These are phyloP conservation scores for Scheffersomyces titani DNA, from an alignment of 1,139 yeast species.

Conservation along the genomic window DNA sequence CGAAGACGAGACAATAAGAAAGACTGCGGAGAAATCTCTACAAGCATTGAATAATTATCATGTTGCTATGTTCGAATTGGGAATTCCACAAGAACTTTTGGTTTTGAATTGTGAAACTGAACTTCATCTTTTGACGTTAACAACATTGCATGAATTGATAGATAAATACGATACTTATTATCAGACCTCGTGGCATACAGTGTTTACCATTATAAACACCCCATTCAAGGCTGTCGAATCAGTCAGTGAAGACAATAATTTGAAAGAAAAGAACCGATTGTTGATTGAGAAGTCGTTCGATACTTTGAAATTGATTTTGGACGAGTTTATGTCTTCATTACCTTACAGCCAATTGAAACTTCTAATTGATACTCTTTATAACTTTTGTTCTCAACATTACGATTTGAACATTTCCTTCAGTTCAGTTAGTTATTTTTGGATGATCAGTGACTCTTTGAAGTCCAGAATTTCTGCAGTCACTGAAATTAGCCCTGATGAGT, in stretches of 20 bases:
- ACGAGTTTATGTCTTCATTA: conserved; percentile 73
- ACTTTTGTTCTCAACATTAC: conserved; percentile 67
- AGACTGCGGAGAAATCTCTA: conserved; percentile 39
- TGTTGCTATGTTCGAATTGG: conserved; percentile 32
- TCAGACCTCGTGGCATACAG: conserved; percentile 67
- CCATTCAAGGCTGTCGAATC: conserved; percentile 53
- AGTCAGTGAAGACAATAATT: conserved; percentile 26
- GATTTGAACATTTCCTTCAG: conserved; percentile 89
- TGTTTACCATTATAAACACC: conserved; percentile 67
- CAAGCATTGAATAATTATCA: conserved; percentile 37
- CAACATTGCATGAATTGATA: conserved; percentile 65
- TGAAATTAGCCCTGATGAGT: conserved; percentile 1
- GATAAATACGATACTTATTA: conserved; percentile 67
- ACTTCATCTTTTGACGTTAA: conserved; percentile 60
- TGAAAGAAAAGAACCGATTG: conserved; percentile 44
- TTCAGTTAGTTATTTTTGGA: conserved; percentile 89
- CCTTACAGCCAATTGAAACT: conserved; percentile 63
- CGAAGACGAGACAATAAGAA: conserved; percentile 15
- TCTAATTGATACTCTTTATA: conserved; percentile 69
- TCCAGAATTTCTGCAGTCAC: conserved; percentile 17
- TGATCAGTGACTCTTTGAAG: conserved; percentile 74
- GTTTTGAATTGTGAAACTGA: conserved; percentile 61
- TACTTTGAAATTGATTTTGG: conserved; percentile 77
- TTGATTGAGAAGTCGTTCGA: conserved; percentile 71
- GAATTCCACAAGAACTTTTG: conserved; percentile 41